Conservation (phyloP, 2,329 filamentous ascomycete genomes). For the Truncatella angustata region DNA sequence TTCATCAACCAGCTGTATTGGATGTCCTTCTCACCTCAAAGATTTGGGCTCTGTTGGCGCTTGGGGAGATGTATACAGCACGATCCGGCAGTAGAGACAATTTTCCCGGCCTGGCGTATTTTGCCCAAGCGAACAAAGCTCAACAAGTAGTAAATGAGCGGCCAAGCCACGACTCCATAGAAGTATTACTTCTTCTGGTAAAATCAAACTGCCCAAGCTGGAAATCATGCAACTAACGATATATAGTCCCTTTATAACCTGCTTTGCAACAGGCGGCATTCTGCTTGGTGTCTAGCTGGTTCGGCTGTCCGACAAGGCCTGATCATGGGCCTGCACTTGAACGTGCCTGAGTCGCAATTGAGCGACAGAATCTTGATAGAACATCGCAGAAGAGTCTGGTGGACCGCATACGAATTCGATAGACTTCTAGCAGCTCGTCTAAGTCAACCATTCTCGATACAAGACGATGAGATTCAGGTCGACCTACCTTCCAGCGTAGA, state of each 20-base stretch:
- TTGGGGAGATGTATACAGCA: conserved; percentile 44
- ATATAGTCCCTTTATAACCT: conserved; percentile 43
- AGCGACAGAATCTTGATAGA: conserved; percentile 34
- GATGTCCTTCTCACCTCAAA: conserved; percentile 22
- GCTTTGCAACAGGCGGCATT: conserved; percentile 41
- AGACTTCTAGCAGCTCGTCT: conserved; percentile 48
- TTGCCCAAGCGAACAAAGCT: conserved; percentile 36
- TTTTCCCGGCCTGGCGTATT: conserved; percentile 44
- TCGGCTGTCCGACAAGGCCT: conserved; percentile 41
- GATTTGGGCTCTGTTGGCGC: conserved; percentile 42
- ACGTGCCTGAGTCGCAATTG: conserved; percentile 37
- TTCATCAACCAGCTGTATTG: background rate
- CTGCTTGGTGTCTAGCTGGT: conserved; percentile 40
- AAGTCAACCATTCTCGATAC: conserved; percentile 45
- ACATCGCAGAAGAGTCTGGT: conserved; percentile 38
- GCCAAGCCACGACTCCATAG: conserved; percentile 40
- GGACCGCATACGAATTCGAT: conserved; percentile 43
- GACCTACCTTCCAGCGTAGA: conserved; percentile 36
- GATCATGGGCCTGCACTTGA: conserved; percentile 42
- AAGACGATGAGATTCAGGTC: conserved; percentile 46
- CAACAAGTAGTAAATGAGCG: conserved; percentile 39
- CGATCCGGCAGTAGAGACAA: conserved; percentile 28
- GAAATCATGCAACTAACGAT: background rate
- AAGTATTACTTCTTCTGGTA: conserved; percentile 42
- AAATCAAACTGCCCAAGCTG: conserved; percentile 13